phyloP scores from a whole-genome alignment of 306 rosid genomes.

The Ormosia emarginata region DNA sequence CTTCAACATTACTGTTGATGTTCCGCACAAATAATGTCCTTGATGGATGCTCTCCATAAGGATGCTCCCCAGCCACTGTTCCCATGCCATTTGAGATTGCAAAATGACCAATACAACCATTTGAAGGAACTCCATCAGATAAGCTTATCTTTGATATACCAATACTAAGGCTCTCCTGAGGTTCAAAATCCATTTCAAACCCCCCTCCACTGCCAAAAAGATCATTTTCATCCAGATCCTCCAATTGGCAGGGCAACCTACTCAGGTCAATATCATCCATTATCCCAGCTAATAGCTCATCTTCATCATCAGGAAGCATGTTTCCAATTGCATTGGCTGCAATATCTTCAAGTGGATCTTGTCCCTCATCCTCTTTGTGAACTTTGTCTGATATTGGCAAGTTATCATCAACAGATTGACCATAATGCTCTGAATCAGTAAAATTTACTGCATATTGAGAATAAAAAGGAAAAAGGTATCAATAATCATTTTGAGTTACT shows the following conservation, averaged over 20 bases:
- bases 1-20: constrained; percentile 77
- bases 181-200: constrained; percentile 74
- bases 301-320: constrained; percentile 75
- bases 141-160: constrained; percentile 53
- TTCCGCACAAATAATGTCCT: constrained; percentile 78
- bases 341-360: constrained; percentile 47
- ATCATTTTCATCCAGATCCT: constrained; percentile 71
- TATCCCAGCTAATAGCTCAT: constrained; percentile 71
- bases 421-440: constrained; percentile 30
- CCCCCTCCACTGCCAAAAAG: constrained; percentile 81
- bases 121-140: constrained; percentile 45
- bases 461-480: background rate
- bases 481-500: constrained; percentile 1
- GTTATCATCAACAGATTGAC: constrained; percentile 44
- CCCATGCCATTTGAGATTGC: constrained; percentile 62
- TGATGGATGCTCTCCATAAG: constrained; percentile 86
- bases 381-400: constrained; percentile 33
- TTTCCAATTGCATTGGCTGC: constrained; percentile 40
- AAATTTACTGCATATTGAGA: constrained; percentile 55
- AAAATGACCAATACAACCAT: constrained; percentile 42
- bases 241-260: constrained; percentile 73
- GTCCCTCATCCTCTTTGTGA: constrained; percentile 31
- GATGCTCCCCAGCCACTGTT: constrained; percentile 80
- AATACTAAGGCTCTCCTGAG: constrained; percentile 46
- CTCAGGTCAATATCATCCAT: constrained; percentile 74